Conservation (phyloP, 1,139 yeast genomes). For the Saccharomyces hybrid region DNA sequence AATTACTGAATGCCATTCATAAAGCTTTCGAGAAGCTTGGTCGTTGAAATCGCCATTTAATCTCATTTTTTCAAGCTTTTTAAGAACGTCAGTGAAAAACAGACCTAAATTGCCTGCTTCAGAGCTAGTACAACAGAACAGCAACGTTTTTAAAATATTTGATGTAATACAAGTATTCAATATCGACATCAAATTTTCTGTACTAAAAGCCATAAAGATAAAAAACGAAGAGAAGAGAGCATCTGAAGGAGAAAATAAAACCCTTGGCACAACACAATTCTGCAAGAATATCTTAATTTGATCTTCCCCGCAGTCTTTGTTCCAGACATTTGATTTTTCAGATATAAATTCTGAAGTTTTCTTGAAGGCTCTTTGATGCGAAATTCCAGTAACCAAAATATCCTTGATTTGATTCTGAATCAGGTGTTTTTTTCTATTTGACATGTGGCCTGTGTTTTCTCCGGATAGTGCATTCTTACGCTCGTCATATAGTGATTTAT, state of each 20-base stretch:
- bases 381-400: slow-evolving; percentile 28
- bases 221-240: slow-evolving; percentile 67
- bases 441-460: slow-evolving; percentile 21
- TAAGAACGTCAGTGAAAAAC: slow-evolving; percentile 54
- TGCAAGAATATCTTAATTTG: slow-evolving; percentile 43
- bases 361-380: slow-evolving; percentile 29
- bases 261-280: slow-evolving; percentile 66
- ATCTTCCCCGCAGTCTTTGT: slow-evolving; percentile 12
- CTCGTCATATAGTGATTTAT: slow-evolving; percentile 42
- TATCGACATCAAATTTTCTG: slow-evolving; percentile 36
- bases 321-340: slow-evolving; percentile 29
- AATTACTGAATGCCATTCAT: slow-evolving; percentile 45
- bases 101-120: slow-evolving; percentile 83
- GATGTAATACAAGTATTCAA: slow-evolving; percentile 45
- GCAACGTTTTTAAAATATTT: slow-evolving; percentile 47
- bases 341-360: slow-evolving; percentile 26
- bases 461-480: slow-evolving; percentile 39
- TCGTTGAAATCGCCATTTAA: slow-evolving; percentile 21
- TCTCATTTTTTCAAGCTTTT: slow-evolving; percentile 33
- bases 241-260: slow-evolving; percentile 74
- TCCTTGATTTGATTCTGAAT: slow-evolving; percentile 19
- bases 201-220: slow-evolving; percentile 42
- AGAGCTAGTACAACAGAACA: slow-evolving; percentile 62
- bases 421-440: slow-evolving; percentile 17
- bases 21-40: slow-evolving; percentile 40